Evolutionary conservation across 2,329 filamentous ascomycete species (phyloP).

Genomic region (Neurospora sp.): DNA sequence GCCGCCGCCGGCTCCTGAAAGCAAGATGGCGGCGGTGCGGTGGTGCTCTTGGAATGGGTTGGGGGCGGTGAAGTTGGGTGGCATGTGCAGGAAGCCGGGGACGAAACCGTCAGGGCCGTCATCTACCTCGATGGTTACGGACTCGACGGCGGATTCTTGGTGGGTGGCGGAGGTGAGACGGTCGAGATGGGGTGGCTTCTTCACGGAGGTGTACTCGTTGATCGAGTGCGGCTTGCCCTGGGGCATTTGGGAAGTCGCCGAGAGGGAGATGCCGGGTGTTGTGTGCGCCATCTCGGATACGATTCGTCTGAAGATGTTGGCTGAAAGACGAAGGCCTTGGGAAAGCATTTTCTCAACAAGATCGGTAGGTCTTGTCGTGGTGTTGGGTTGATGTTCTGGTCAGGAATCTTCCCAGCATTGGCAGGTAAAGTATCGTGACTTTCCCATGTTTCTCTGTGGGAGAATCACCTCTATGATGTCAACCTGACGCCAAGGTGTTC

Average conservation of each 20-base stretch:
- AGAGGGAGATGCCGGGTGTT: not conserved
- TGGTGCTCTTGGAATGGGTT: slow-evolving; percentile 5
- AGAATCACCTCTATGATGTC: not conserved
- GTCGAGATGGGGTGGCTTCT: slow-evolving; percentile 8
- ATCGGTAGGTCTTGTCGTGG: not conserved
- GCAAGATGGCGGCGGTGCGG: slow-evolving; percentile 10
- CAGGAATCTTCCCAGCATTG: not conserved
- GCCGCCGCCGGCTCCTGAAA: slow-evolving; percentile 20
- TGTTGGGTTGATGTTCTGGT: not conserved
- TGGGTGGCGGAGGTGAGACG: slow-evolving; percentile 7
- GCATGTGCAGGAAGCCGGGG: slow-evolving; percentile 23
- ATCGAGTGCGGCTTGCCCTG: slow-evolving; percentile 6
- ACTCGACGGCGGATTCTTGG: slow-evolving; percentile 7
- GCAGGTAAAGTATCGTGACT: not conserved
- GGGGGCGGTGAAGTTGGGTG: slow-evolving; percentile 17
- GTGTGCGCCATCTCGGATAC: not conserved
- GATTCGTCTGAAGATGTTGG: not conserved
- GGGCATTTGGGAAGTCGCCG: slow-evolving; percentile 2
- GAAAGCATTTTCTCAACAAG: not conserved
- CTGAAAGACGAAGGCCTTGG: not conserved
- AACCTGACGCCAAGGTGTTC: not conserved
- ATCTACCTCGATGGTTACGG: slow-evolving; percentile 10
- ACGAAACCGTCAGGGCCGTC: slow-evolving; percentile 13
- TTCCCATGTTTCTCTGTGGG: not conserved
- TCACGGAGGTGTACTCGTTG: slow-evolving; percentile 8